A percentile compares a stretch with the other conserved stretches of the same genome.
Conservation (phyloP, 1,284 basidiomycete species). For the Rhizoctonia solani region DNA sequence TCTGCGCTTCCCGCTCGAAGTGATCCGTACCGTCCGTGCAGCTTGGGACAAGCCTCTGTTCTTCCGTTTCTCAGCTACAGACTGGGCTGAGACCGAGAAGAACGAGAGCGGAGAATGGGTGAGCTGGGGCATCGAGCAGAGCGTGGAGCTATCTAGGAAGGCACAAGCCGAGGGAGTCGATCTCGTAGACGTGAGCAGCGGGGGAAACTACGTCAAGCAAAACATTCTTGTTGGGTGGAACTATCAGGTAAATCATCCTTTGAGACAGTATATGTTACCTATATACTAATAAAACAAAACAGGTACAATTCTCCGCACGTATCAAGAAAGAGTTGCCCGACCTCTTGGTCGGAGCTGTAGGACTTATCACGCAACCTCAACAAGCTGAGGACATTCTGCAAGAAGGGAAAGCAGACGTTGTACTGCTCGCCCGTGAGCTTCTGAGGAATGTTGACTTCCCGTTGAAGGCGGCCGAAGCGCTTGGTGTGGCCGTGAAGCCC, state of each 20-base stretch:
- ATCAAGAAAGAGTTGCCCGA: constrained; percentile 66
- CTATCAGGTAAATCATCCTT: constrained; percentile 54
- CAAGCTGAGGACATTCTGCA: constrained; percentile 69
- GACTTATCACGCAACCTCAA: constrained; percentile 66
- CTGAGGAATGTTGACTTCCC: constrained; percentile 59
- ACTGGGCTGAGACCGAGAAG: constrained; percentile 77
- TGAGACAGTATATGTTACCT: too few species aligned
- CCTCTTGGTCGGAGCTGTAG: constrained; percentile 67
- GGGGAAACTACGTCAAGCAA: constrained; percentile 62
- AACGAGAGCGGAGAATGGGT: constrained; percentile 59
- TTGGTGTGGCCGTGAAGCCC: constrained; percentile 62
- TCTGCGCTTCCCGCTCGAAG: constrained; percentile 64
- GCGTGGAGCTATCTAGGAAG: constrained; percentile 59
- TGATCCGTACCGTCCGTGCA: constrained; percentile 58
- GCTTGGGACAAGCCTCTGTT: constrained; percentile 75
- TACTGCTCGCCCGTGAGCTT: constrained; percentile 71
- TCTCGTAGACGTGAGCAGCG: constrained; percentile 69
- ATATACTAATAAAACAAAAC: too few species aligned
- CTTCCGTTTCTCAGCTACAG: constrained; percentile 71
- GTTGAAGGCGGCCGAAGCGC: constrained; percentile 54
- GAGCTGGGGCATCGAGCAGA: constrained; percentile 80
- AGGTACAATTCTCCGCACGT: constrained; percentile 69
- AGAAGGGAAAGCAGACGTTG: constrained; percentile 64
- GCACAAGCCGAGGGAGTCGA: constrained; percentile 68
- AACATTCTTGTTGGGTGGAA: constrained; percentile 23